Conservation (phyloP, 2,329 filamentous ascomycete species). For the Blastomyces percursus region DNA sequence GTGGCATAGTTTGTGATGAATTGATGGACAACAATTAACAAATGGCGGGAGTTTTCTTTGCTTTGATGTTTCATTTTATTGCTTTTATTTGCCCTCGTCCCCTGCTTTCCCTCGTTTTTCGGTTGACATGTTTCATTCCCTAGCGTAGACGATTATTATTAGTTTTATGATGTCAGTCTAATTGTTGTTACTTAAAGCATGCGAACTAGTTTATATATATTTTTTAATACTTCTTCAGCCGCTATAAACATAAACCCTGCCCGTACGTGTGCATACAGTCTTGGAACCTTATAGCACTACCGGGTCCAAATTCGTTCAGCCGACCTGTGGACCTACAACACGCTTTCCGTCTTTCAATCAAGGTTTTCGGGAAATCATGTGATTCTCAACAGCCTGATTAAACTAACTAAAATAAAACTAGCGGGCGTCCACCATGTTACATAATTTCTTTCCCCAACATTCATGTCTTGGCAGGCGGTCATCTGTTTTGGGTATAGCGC, state of each 20-base stretch:
- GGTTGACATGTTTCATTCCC: not conserved
- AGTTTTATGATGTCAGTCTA: not conserved
- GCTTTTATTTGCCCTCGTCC: slow-evolving; percentile 5
- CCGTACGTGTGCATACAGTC: no score
- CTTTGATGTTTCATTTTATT: slow-evolving; percentile 18
- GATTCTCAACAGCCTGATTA: not conserved
- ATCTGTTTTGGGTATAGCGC: slow-evolving; percentile 5
- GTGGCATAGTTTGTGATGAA: not conserved
- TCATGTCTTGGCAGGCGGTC: slow-evolving; percentile 8
- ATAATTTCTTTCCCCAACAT: not conserved
- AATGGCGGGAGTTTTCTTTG: slow-evolving; percentile 14
- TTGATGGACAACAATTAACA: not conserved
- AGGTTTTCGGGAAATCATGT: not conserved
- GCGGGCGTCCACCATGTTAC: not conserved
- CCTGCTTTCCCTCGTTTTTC: not conserved
- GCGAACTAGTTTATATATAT: not conserved
- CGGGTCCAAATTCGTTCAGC: no score
- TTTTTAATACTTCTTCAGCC: not conserved
- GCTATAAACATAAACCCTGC: no score
- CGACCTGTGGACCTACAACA: no score
- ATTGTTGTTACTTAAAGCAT: not conserved
- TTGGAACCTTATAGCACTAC: no score
- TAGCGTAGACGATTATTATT: slow-evolving; percentile 1
- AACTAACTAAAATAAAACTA: not conserved
- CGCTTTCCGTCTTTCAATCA: no score